phyloP scores from a whole-genome alignment of 2,329 filamentous ascomycete genomes.

The Claviceps sp. region DNA sequence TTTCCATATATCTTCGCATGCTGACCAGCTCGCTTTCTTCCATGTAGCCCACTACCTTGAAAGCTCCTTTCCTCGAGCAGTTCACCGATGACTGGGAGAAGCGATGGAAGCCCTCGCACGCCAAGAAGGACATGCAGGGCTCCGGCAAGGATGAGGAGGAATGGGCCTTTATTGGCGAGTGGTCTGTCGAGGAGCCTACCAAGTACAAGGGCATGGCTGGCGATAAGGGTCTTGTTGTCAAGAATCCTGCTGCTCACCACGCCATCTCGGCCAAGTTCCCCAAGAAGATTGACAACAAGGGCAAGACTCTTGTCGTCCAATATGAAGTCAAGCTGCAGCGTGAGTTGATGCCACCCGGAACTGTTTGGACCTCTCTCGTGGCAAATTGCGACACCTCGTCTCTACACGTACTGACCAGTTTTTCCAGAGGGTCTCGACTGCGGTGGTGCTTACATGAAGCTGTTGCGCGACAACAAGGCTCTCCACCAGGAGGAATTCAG shows the following conservation, averaged over 20 bases:
- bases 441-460: slow-evolving; percentile 98
- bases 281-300: slow-evolving; percentile 94
- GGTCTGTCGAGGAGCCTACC: slow-evolving; percentile 87
- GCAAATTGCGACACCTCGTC: background rate
- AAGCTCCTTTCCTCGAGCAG: slow-evolving; percentile 94
- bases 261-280: slow-evolving; percentile 98
- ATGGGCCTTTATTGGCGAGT: slow-evolving; percentile 37
- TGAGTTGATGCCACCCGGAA: slow-evolving; percentile 30
- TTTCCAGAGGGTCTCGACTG: slow-evolving; percentile 78
- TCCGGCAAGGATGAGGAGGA: slow-evolving; percentile 47
- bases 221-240: slow-evolving; percentile 93
- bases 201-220: slow-evolving; percentile 86
- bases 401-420: background rate
- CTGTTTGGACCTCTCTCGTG: too few species aligned
- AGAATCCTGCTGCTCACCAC: slow-evolving; percentile 96
- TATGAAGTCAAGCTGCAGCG: slow-evolving; percentile 99
- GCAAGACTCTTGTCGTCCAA: slow-evolving; percentile 91
- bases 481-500: slow-evolving; percentile 96
- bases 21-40: slow-evolving; percentile 9
- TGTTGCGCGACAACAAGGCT: slow-evolving; percentile 92
- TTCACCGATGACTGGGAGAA: slow-evolving; percentile 94
- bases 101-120: slow-evolving; percentile 88
- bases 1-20: slow-evolving; percentile 1
- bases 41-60: slow-evolving; percentile 65
- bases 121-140: slow-evolving; percentile 78